A percentile compares a stretch with the other conserved stretches of the same genome.
These are phyloP conservation scores for Kokia cookei DNA, from an alignment of 441 rosid genomes.

Conservation along the genomic window DNA sequence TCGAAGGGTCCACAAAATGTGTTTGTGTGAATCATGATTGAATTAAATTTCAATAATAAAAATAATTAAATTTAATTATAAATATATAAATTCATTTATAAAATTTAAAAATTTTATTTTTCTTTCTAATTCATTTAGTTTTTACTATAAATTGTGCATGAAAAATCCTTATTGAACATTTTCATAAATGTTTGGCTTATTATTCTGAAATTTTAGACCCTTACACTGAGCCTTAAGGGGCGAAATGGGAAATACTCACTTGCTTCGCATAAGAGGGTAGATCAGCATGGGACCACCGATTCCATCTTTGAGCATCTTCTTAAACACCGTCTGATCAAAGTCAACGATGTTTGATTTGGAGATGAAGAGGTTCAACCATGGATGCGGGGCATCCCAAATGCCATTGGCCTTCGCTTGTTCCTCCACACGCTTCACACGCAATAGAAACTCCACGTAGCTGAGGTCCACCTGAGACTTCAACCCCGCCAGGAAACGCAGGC, in stretches of 20 bases:
- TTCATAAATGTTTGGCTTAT: no score
- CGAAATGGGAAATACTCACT: slow-evolving; percentile 32
- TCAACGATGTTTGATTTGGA: slow-evolving; percentile 48
- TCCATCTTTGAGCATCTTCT: slow-evolving; percentile 53
- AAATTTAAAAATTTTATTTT: no score
- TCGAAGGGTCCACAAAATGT: not conserved
- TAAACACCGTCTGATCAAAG: slow-evolving; percentile 65
- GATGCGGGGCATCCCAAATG: slow-evolving; percentile 86
- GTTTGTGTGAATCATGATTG: no score
- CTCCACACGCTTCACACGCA: slow-evolving; percentile 68
- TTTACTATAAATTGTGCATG: no score
- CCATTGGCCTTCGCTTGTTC: slow-evolving; percentile 51
- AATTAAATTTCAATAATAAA: no score
- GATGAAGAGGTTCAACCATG: slow-evolving; percentile 84
- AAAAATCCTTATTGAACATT: no score
- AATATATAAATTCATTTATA: no score
- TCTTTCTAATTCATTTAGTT: no score
- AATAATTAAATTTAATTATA: no score
- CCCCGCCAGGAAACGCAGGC: slow-evolving; percentile 41
- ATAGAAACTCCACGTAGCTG: slow-evolving; percentile 58
- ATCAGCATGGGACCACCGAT: slow-evolving; percentile 86
- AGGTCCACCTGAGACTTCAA: slow-evolving; percentile 56
- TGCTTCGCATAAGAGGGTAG: slow-evolving; percentile 79
- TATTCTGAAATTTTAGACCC: no score
- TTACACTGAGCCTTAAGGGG: no score